These are phyloP conservation scores for Colletotrichum plurivorum DNA, from an alignment of 2,329 filamentous ascomycete genomes.

Conservation along the genomic window DNA sequence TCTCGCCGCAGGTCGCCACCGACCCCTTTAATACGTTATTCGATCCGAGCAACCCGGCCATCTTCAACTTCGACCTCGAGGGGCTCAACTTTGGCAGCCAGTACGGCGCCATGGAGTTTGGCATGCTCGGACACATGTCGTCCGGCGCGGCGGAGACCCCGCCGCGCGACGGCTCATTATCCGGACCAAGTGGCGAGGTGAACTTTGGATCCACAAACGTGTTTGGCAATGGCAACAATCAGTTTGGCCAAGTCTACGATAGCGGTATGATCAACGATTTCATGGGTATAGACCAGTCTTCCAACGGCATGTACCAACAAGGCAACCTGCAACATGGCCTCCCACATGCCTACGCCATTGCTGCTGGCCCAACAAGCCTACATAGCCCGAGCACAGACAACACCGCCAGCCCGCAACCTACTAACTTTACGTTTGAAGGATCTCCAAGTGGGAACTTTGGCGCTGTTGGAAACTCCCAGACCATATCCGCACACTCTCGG, in stretches of 20 bases:
- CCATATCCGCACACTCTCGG: constrained; percentile 50
- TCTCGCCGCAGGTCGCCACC: constrained; percentile 64
- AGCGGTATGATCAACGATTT: constrained; percentile 67
- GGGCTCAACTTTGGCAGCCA: constrained; percentile 96
- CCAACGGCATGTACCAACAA: constrained; percentile 65
- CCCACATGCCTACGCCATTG: constrained; percentile 76
- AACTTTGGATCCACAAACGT: constrained; percentile 61
- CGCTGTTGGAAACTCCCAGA: constrained; percentile 39
- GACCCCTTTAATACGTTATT: constrained; percentile 77
- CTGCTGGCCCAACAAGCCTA: constrained; percentile 72
- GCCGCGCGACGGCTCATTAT: constrained; percentile 72
- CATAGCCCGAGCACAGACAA: constrained; percentile 76
- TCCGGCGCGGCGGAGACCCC: constrained; percentile 88
- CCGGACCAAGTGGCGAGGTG: constrained; percentile 54
- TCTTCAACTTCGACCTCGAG: constrained; percentile 97
- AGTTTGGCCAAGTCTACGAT: constrained; percentile 66
- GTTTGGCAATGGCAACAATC: constrained; percentile 65
- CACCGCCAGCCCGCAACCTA: constrained; percentile 72
- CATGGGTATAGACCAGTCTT: constrained; percentile 64
- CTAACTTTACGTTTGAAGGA: constrained; percentile 67
- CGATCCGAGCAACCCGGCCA: constrained; percentile 89
- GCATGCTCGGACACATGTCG: constrained; percentile 96
- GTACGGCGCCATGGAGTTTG: constrained; percentile 95
- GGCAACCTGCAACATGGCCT: constrained; percentile 74
- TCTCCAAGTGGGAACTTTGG: constrained; percentile 58